Base-by-base conservation (phyloP, 2,329 filamentous ascomycete genomes). In the Colletotrichum lini region DNA sequence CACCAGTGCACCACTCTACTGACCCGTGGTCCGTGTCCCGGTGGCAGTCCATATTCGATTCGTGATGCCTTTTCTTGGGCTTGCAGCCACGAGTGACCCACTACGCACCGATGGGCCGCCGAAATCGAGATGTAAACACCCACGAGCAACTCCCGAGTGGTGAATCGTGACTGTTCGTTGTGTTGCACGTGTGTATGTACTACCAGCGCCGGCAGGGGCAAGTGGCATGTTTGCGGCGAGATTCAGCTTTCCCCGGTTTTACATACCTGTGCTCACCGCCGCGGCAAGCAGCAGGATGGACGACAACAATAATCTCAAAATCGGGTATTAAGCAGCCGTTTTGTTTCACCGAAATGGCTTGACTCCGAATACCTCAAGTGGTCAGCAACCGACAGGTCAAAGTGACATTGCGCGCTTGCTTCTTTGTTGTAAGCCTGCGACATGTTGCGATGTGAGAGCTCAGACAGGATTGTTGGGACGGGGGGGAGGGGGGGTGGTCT, bases 341-440 rank as follows among this genome's bases (percentile, higher is more conserved):
- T 35, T 62, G 68, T 71, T 71, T 68, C 68, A 64, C 65, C 52
- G 47, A 54, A 63, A 68, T 64, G 40, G 40, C 30, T 49, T 57
- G 49, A 57, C 45, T 54, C 26, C 52, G 44, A 58, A 45, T 10
- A 35, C 8, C 30, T 9, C 8, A 12, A 23, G 18, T 9, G 15
- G 21, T 3, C 60, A 52, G 23, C 21, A 26, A 54, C 9, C 8
- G 26, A 49, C 23, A 50, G 35, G 60, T 44, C 60, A 54, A 56
- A 52, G 64, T 59, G 42, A 21, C 47, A n/a, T 21, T 52, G 21
- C n/a, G 18, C 35, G n/a, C 10, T 23, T 42, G 35, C n/a, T 58
- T 65, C 53, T 45, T 15, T 44, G 13, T 12, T 40, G 9, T 50
- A 16, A 35, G 65, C 30, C 40, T 62, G 65, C 57, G 58, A 61